Evolutionary conservation across 148 eudicot genomes (phyloP), one percentile per base, ranked within the genome.

Genomic region (Oxyria digyna): DNA sequence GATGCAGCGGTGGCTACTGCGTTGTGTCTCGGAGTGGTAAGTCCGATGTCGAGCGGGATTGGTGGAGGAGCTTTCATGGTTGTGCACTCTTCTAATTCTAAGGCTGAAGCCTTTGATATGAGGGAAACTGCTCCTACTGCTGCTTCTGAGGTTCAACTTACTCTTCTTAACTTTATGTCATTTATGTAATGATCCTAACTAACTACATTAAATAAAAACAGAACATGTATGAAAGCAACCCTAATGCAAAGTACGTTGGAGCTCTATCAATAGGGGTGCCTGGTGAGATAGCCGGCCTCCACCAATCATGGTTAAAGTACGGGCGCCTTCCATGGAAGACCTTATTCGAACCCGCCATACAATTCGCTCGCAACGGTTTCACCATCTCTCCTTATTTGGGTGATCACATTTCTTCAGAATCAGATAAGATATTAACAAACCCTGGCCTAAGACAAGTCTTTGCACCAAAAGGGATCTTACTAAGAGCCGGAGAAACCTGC

Each of bases 31-130:
- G 97, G 97, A 3, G 91, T 91, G 7, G 91, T 94, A 1, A 88
- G 81, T 69, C 85, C 96, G 3, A 83, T 84, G 88, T 81, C 96
- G 1, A 91, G 99, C 62, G 99, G 97, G 13, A 81, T 91, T 18
- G 99, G 99, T 8, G 99, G 99, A 57, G 99, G 99, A 21, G 96
- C 79, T 65, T 95, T 95, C 83, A 88, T 95, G 99, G 79, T 95
- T 23, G 91, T 95, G 46, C 77, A 83, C 27, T 82, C 96, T 72
- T 68, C 81, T 3, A 59, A 29, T 59, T 77, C 85, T 1, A 68
- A 77, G 76, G 76, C 93, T 2, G 72, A 73, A 31, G 99, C 97
- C 46, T 80, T 81, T 67, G 91, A 87, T 68, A 82, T 86, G 86
- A 84, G 97, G 77, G 97, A 91, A 72, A 86, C 97, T 76, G 97